Percentiles rank a stretch among this genome's conserved stretches.
Evolutionary conservation across 345 rosid genomes (phyloP).

Genomic region (Eucalyptus camaldulensis): DNA sequence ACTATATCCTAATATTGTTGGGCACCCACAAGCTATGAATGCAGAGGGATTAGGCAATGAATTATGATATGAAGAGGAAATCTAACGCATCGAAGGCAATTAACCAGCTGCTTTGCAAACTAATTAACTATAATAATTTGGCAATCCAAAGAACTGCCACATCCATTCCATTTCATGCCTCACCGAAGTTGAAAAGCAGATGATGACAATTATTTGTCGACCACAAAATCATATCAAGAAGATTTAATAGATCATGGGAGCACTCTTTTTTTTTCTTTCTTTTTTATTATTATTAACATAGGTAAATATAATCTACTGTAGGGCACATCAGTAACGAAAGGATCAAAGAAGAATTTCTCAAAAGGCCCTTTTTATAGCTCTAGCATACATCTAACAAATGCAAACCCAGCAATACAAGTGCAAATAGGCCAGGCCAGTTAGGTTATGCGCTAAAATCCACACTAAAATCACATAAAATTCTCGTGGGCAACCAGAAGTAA

Average conservation of each 20-base stretch:
- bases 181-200: background rate
- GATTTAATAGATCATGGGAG: background rate
- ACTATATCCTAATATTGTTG: background rate
- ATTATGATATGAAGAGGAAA: background rate
- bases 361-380: background rate
- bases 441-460: background rate
- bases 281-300: background rate
- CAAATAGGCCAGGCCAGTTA: background rate
- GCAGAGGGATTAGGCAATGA: conserved; percentile 3
- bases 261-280: background rate
- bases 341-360: background rate
- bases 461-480: background rate
- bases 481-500: background rate
- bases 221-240: background rate
- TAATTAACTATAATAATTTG: background rate
- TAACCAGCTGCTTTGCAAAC: background rate
- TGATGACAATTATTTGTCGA: background rate
- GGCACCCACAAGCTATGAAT: conserved; percentile 10
- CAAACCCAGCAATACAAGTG: background rate
- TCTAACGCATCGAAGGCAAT: background rate
- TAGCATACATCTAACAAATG: background rate
- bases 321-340: background rate
- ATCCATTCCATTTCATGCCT: background rate
- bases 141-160: background rate
- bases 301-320: background rate